phyloP scores from a whole-genome alignment of 2,329 filamentous ascomycete genomes.

The Hymenoscyphus linearis region DNA sequence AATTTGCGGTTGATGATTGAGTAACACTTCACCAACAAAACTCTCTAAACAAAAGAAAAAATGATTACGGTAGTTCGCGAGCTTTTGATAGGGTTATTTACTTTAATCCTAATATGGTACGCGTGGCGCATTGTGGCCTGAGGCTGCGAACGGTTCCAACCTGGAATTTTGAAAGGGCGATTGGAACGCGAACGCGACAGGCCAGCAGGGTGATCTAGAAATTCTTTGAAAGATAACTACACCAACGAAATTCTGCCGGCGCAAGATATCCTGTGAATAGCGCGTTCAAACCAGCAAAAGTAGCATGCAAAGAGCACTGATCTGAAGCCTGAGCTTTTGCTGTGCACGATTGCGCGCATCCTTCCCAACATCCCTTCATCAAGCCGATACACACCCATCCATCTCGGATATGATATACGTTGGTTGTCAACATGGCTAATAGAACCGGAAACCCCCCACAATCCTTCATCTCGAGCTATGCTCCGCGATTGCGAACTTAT shows the following conservation, averaged over 20 bases:
- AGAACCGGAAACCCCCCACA: slow-evolving; percentile 55
- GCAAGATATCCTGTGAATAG: not conserved
- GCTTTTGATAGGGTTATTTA: no score
- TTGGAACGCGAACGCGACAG: not conserved
- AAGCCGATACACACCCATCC: not conserved
- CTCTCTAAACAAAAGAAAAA: no score
- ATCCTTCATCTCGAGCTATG: slow-evolving; percentile 86
- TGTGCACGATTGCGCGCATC: not conserved
- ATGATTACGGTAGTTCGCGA: no score
- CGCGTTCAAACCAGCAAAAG: not conserved
- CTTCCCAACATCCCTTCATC: slow-evolving; percentile 15
- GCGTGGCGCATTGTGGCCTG: no score
- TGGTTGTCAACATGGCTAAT: slow-evolving; percentile 23
- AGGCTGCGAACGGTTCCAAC: no score
- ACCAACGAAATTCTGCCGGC: not conserved
- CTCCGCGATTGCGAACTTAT: slow-evolving; percentile 83
- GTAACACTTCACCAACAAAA: no score
- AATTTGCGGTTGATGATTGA: no score
- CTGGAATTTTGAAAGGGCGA: no score
- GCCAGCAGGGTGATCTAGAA: not conserved
- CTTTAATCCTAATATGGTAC: no score
- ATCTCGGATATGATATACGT: slow-evolving; percentile 18
- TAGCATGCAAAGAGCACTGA: not conserved
- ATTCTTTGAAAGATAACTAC: not conserved
- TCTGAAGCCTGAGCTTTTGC: not conserved